Percentiles rank a stretch among this genome's conserved stretches.
Conservation (phyloP, 345 rosid species). For the Aquilaria yunnanensis region DNA sequence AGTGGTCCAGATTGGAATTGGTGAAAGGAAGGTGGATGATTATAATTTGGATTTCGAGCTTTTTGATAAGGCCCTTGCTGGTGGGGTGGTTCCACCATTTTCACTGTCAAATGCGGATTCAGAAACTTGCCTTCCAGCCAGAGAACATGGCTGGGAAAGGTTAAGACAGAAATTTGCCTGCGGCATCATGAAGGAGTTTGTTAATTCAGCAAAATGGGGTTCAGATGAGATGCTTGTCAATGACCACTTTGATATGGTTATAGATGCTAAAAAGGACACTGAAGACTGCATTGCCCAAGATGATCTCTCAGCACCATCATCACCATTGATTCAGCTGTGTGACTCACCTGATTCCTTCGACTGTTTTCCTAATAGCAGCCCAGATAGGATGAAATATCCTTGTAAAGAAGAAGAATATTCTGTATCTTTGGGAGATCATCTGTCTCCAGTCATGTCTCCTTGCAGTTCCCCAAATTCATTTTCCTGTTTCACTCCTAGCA, state of each 20-base stretch:
- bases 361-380: conserved; percentile 23
- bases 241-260: conserved; percentile 20
- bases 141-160: conserved; percentile 61
- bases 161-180: conserved; percentile 54
- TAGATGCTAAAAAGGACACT: conserved; percentile 19
- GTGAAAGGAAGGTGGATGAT: conserved; percentile 40
- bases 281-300: conserved; percentile 15
- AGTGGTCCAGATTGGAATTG: conserved; percentile 5
- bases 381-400: conserved; percentile 21
- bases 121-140: conserved; percentile 61
- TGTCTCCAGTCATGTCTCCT: conserved; percentile 25
- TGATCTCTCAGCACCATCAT: conserved; percentile 21
- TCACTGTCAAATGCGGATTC: conserved; percentile 35
- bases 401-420: conserved; percentile 19
- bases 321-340: conserved; percentile 31
- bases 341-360: conserved; percentile 44
- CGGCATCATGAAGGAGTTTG: conserved; percentile 46
- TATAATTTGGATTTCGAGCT: conserved; percentile 62
- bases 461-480: conserved; percentile 38
- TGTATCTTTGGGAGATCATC: conserved; percentile 16
- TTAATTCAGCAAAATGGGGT: conserved; percentile 35
- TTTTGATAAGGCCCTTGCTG: conserved; percentile 54
- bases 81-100: conserved; percentile 64
- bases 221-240: conserved; percentile 8
- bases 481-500: conserved; percentile 28